Evolutionary conservation across 2,329 filamentous ascomycete species (phyloP), one percentile per base, ranked within the genome.

Genomic region (Boeremia lycopersici): DNA sequence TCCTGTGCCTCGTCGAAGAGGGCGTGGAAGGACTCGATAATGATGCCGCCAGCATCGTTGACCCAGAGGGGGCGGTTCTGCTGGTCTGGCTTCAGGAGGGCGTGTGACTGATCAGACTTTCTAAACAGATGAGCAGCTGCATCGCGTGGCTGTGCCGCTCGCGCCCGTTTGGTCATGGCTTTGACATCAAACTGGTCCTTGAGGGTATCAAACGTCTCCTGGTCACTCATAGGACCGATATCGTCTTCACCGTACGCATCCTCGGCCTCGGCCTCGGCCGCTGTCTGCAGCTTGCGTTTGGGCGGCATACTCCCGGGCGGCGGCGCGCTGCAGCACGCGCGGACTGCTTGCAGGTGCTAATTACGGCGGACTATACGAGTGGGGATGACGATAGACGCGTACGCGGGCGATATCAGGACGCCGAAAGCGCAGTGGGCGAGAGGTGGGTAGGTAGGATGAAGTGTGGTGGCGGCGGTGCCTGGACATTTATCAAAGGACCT

Each of bases 51-150:
- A 41, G 88, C 81, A 2, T 92, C 90, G 72, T 97, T 92, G 64
- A 99, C 95, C 91, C 92, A 98, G 56, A 98, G 82, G 13, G 95
- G 95, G 13, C 95, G 88, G 69, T 93, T 91, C 60, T 88, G 86
- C 78, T 96, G 92, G 74, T 98, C 93, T 3, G 89, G 86, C 76
- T 97, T 98, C 62, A 97, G 80, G 33, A 85, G 81, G 33, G 96
- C 82, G 62, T 89, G 89, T 43, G 90, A 93, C 74, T 95, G 95
- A 75, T 99, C 92, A 60, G 85, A 84, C 63, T 84, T 82, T 41
- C 81, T 84, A 71, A 82, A 83, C 26, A 82, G 67, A 54, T 77
- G 77, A 50, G 84, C 86, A 42, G 84, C 81, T 9, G 83, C 78
- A 60, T 87, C 84, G 48, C 57, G 61, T 33, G 58, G 54, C 15